Conservation (phyloP, 2,329 filamentous ascomycete genomes). For the Rutstroemia sp. region DNA sequence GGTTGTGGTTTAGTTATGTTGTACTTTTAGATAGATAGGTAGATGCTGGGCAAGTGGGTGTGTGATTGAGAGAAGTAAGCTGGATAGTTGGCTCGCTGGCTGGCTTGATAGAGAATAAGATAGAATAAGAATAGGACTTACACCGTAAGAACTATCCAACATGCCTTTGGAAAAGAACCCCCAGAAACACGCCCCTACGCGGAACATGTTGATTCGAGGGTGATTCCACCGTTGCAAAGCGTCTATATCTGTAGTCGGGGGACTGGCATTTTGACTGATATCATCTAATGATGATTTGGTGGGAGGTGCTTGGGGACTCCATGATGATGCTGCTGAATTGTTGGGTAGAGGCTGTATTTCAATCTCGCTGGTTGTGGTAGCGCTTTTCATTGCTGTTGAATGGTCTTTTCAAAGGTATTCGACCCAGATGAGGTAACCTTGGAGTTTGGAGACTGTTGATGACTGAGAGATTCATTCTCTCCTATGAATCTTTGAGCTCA, state of each 20-base stretch:
- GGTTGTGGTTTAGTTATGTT: neutral
- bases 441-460: too few species aligned
- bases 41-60: too few species aligned
- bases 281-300: neutral
- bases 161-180: constrained; percentile 50
- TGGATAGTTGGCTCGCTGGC: neutral
- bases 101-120: neutral
- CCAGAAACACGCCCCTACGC: constrained; percentile 52
- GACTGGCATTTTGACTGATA: neutral
- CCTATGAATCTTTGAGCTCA: too few species aligned
- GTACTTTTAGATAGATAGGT: too few species aligned
- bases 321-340: neutral
- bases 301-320: neutral
- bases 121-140: constrained; percentile 7
- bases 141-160: constrained; percentile 15
- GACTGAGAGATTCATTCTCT: too few species aligned
- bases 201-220: constrained; percentile 49
- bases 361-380: neutral
- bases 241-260: neutral
- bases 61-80: neutral
- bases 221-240: constrained; percentile 54
- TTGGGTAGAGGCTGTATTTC: neutral
- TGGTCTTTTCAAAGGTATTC: too few species aligned
- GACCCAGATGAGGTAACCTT: too few species aligned
- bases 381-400: neutral